Conservation (phyloP, 495 filamentous ascomycete species). For the Neurospora sp. region DNA sequence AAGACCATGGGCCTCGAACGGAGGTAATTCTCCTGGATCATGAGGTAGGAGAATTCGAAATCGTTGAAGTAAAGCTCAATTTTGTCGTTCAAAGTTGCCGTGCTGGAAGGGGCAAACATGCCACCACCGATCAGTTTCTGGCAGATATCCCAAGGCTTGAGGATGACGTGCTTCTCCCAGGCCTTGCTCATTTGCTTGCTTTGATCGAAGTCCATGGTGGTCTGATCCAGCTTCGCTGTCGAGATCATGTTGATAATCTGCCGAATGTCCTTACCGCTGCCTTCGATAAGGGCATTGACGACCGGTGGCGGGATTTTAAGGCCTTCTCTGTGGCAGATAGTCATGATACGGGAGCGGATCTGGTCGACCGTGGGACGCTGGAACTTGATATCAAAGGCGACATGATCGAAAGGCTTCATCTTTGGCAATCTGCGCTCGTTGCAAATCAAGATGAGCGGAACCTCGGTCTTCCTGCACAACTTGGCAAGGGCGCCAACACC, state of each 20-base stretch:
- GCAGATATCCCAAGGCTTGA: conserved; percentile 98
- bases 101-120: conserved; percentile 73
- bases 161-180: conserved; percentile 93
- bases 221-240: conserved; percentile 78
- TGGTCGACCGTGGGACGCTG: conserved; percentile 79
- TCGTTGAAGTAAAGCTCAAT: conserved; percentile 99
- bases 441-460: conserved; percentile 95
- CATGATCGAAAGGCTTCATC: conserved; percentile 93
- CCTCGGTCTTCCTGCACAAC: conserved; percentile 86
- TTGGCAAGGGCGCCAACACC: conserved; percentile 91
- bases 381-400: conserved; percentile 79
- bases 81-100: conserved; percentile 86
- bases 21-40: conserved; percentile 98
- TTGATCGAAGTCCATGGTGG: conserved; percentile 67
- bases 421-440: conserved; percentile 88
- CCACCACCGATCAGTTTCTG: conserved; percentile 82
- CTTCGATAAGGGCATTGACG: conserved; percentile 92
- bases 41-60: conserved; percentile 89
- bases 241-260: conserved; percentile 99
- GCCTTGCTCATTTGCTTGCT: conserved; percentile 89
- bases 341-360: conserved; percentile 81
- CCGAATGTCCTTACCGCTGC: conserved; percentile 87
- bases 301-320: conserved; percentile 77
- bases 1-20: conserved; percentile 62
- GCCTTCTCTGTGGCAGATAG: conserved; percentile 86